Conservation (phyloP, 345 rosid genomes). For the Trapa incisa region DNA sequence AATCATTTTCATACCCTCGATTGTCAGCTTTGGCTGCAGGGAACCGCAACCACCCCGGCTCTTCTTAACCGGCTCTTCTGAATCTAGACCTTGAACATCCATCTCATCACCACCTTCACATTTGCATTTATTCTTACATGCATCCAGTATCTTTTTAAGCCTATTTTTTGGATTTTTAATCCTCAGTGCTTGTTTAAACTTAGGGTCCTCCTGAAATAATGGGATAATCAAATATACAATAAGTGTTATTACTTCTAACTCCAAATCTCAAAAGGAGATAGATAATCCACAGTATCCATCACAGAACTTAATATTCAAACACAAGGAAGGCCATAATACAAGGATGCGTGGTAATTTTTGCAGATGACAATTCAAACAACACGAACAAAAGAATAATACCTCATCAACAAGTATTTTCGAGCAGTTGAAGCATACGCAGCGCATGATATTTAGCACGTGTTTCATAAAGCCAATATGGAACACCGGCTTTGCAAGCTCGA, state of each 20-base stretch:
- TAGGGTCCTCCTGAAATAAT: constrained; percentile 69
- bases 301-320: background rate
- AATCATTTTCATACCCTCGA: constrained; percentile 95
- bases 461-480: constrained; percentile 86
- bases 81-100: constrained; percentile 48
- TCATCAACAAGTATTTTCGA: constrained; percentile 83
- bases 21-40: constrained; percentile 73
- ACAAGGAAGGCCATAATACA: background rate
- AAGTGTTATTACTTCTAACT: background rate
- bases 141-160: constrained; percentile 81
- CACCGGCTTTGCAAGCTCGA: constrained; percentile 98
- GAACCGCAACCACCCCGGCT: constrained; percentile 92
- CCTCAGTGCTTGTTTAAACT: constrained; percentile 88
- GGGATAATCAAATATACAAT: background rate
- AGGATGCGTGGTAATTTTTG: background rate
- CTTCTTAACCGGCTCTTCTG: constrained; percentile 70
- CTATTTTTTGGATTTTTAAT: constrained; percentile 83
- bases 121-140: constrained; percentile 75
- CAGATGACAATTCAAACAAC: too few species aligned
- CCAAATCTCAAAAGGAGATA: background rate
- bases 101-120: constrained; percentile 86
- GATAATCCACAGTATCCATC: background rate
- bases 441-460: constrained; percentile 80
- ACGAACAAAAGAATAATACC: constrained; percentile 27
- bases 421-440: constrained; percentile 92